These are phyloP conservation scores for Scheffersomyces quercinus DNA, from an alignment of 1,139 yeast genomes.

Conservation along the genomic window DNA sequence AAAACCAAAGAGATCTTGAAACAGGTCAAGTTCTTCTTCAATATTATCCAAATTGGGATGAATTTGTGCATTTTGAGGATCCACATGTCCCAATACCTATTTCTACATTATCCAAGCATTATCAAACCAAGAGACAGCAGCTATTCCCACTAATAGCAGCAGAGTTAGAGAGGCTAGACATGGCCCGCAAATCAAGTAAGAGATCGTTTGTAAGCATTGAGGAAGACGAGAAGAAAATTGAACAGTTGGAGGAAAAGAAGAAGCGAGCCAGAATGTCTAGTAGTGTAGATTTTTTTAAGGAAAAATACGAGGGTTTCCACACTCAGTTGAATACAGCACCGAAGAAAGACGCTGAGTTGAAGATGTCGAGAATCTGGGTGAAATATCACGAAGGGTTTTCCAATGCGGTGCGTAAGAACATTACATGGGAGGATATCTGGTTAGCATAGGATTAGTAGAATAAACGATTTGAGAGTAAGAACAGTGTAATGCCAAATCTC, in stretches of 20 bases:
- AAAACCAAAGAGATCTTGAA: conserved; percentile 35
- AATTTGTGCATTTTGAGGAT: conserved; percentile 28
- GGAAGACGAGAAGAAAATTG: conserved; percentile 21
- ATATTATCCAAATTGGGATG: conserved; percentile 39
- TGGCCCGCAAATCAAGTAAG: conserved; percentile 15
- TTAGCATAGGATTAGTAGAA: conserved; percentile 8
- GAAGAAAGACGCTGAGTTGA: conserved; percentile 3
- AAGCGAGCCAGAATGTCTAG: conserved; percentile 26
- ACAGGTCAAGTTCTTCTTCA: conserved; percentile 32
- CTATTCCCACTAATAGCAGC: conserved; percentile 40
- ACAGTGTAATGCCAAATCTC: too few species aligned
- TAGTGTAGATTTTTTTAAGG: conserved; percentile 43
- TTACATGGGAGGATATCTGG: conserved; percentile 80
- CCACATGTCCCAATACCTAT: conserved; percentile 18
- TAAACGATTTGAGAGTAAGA: too few species aligned
- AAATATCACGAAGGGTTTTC: conserved; percentile 93
- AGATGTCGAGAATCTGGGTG: conserved; percentile 68
- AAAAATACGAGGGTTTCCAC: conserved; percentile 36
- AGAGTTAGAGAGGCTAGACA: conserved; percentile 40
- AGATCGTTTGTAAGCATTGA: conserved; percentile 3
- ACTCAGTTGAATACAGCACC: conserved; percentile 18
- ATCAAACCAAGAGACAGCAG: conserved; percentile 32
- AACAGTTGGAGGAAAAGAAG: conserved; percentile 17
- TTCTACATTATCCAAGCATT: conserved; percentile 18
- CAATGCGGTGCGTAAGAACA: conserved; percentile 86